phyloP scores from a whole-genome alignment of 139 green algal species.

The Chlamydomonas schloesseri region DNA sequence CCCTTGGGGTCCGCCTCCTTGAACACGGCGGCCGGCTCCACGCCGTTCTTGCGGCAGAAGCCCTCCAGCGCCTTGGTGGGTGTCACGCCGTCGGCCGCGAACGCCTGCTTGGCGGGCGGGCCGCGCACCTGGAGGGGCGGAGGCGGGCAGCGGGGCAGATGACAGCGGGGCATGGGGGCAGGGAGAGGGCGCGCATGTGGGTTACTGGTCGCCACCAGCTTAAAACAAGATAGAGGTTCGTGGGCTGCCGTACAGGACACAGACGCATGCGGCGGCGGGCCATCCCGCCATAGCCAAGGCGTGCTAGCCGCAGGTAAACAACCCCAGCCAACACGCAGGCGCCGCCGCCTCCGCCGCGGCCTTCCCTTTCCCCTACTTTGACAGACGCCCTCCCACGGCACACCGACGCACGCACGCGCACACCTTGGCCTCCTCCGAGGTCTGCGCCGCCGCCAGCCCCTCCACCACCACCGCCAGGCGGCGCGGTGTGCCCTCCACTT shows the following conservation, averaged over 20 bases:
- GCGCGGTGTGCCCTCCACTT: conserved; percentile 88
- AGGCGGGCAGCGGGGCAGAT: no score
- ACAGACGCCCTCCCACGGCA: no score
- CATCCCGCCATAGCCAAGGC: no score
- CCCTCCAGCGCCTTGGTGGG: conserved; percentile 92
- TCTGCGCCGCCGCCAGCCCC: conserved; percentile 77
- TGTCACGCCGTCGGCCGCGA: conserved; percentile 59
- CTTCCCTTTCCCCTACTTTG: no score
- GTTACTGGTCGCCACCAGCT: no score
- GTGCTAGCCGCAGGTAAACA: no score
- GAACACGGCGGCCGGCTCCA: conserved; percentile 59
- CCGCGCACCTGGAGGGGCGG: conserved; percentile 73
- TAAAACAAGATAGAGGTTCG: no score
- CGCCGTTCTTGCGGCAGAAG: conserved; percentile 95
- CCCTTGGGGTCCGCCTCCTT: conserved; percentile 87
- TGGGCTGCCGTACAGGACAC: no score
- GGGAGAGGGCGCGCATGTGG: no score
- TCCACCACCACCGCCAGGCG: conserved; percentile 87
- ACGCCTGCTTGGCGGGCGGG: conserved; percentile 86
- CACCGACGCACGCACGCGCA: not conserved
- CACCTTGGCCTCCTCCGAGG: conserved; percentile 64
- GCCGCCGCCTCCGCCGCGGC: no score
- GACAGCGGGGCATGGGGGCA: not conserved
- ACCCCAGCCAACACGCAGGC: no score
- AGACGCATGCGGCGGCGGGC: no score